Base-by-base conservation (phyloP, 2,329 filamentous ascomycete genomes). In the Cryphonectria parasitica region DNA sequence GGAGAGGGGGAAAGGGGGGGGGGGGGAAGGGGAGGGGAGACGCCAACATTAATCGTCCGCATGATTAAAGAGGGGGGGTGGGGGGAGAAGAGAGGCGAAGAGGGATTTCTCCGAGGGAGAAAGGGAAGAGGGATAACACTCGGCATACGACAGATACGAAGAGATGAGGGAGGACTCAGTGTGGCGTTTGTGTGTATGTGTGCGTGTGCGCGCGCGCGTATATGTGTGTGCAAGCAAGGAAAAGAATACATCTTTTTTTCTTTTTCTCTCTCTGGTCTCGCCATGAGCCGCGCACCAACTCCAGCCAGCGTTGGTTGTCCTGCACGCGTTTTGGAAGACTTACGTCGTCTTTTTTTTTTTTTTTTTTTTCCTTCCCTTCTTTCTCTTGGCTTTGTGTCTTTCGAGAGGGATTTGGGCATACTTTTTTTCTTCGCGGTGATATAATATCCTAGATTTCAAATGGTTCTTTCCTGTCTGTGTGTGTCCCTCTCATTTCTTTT, bases 391-490 rank as follows among this genome's bases (percentile, higher is more conserved):
- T 31, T 31, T 34, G 15, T 19, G 31, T 61, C 34, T 39, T 10
- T 22, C 8, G 31, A 19, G 25, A 31, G 4, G 58, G 31, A 34
- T 25, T 25, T 39, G 25, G 52, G 56, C 58, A 39, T 39, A 61
- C n/a, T 19, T 19, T 61, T 61, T 61, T 10, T n/a, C 22, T 49
- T n/a, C 58, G 58, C 8, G 7, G 5, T 39, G 58, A 34, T 61
- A 61, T 61, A 61, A 61, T 39, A 61, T n/a, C 34, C 22, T 61
- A 61, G 31, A 61, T n/a, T 39, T 34, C 45, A n/a, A 61, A 10
- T 7, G 34, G 19, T n/a, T 31, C 31, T 13, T 56, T 10, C 10
- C 28, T 56, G 25, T 56, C 15, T 60, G 34, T 39, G 5, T 39
- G 10, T 39, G 36, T 13, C 2, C 1, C 10, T 1, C 36, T 34